Evolutionary conservation across 2,329 filamentous ascomycete species (phyloP).

Genomic region (Colletotrichum viniferum): DNA sequence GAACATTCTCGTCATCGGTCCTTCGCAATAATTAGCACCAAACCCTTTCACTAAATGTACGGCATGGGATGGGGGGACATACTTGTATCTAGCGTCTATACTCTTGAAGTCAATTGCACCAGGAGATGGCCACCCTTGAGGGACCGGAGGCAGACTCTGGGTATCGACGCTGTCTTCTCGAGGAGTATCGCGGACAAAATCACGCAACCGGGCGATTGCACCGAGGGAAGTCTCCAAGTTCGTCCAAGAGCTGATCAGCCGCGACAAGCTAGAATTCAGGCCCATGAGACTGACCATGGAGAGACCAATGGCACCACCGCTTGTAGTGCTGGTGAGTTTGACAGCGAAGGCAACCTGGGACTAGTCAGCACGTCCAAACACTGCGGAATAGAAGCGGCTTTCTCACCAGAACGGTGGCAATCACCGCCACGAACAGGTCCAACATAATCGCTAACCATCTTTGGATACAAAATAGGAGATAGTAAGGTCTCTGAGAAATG

Average conservation of each 20-base stretch:
- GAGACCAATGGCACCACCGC: conserved; percentile 23
- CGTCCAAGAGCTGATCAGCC: conserved; percentile 36
- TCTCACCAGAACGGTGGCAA: conserved; percentile 48
- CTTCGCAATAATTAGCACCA: neutral
- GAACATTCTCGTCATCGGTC: conserved; percentile 9
- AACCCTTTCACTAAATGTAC: neutral
- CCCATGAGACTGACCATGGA: conserved; percentile 33
- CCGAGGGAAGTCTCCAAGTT: conserved; percentile 31
- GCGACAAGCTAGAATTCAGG: conserved; percentile 34
- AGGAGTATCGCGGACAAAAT: conserved; percentile 29
- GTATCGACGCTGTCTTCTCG: conserved; percentile 28
- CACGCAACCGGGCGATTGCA: conserved; percentile 29
- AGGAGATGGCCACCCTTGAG: conserved; percentile 33
- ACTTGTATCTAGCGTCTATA: conserved; percentile 33
- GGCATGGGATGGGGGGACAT: conserved; percentile 3
- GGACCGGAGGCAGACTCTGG: conserved; percentile 19
- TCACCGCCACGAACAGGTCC: conserved; percentile 49
- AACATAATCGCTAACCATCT: conserved; percentile 59
- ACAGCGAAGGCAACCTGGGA: conserved; percentile 39
- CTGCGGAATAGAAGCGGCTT: neutral
- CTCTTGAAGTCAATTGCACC: conserved; percentile 36
- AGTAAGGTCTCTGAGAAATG: conserved; percentile 59
- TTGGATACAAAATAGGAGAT: conserved; percentile 61
- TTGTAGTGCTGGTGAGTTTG: neutral
- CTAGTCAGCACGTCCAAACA: neutral